Base-by-base conservation (phyloP, 208 protist species). In the Trypanosoma platydactyli region DNA sequence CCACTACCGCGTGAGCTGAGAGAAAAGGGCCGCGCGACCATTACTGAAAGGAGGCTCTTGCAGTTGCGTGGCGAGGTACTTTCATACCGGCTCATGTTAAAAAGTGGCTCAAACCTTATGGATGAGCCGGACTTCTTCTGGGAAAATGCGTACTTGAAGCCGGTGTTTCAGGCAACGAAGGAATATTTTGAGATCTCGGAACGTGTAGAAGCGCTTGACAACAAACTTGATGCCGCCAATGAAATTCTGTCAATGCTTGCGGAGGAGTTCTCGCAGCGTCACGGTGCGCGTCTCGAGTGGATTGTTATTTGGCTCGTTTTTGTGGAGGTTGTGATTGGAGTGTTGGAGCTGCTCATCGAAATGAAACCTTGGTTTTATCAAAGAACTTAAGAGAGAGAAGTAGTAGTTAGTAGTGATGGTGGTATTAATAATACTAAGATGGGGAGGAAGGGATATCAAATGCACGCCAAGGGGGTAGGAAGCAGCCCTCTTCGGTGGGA, bases 251-350 rank as follows among this genome's bases (percentile, higher is more conserved):
- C 85, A 13, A 91, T 91, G 75, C 60, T 91, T 42, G 81, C 85
- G 12, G 85, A 91, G 38, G 81, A 91, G 53, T 88, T 88, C 60
- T 86, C 85, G 56, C 81, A 91, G 62, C 81, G 85, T 29, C 81
- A 88, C 52, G 85, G 81, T 30, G 81, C 79, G 25, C 81, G 86
- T 9, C 66, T 92, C 48, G 86, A 92, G 65, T 92, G 86, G 83
- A 92, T 92, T 64, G 83, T 92, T 20, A 92, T 92, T 65, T 92
- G 83, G 86, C 71, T 92, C 4, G 83, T 92, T 0, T 84, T 89
- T 64, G 79, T 87, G 25, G 86, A 92, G 40, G 86, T 92, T 57
- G 70, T 92, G n/a, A 85, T 92, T 68, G 86, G 86, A 33, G 74
- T 89, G 16, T 56, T 87, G 57, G 83, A 89, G 67, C 49, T 92